Base-by-base conservation (phyloP, 768 basidiomycete genomes). In the Imleria badia region DNA sequence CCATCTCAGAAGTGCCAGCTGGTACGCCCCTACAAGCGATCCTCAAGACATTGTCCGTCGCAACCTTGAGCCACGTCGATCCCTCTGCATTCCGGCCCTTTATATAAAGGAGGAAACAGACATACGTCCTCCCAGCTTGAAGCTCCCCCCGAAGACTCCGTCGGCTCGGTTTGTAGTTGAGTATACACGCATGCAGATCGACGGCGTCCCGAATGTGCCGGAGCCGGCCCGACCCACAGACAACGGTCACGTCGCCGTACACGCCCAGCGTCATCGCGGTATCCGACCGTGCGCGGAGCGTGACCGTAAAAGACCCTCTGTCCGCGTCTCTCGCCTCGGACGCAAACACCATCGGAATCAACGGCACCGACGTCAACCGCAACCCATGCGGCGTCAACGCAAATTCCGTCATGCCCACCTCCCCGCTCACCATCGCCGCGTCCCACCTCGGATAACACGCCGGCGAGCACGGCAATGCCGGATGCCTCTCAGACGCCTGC, bases 391-490 rank as follows among this genome's bases (percentile, higher is more conserved):
- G 22, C 3, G 52, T 47, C 44, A 68, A 38, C 19, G 35, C 14
- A 45, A 67, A 68, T 3, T 29, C 36, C 29, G 23, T 49, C 55
- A 58, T 62, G 39, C 62, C 64, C 22, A 47, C 23, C 1, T 47
- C 58, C 12, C 30, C 54, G 11, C 13, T 13, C 23, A 41, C 11
- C 49, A 65, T 45, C 31, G 44, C 42, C 15, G 48, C 19, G 26
- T 65, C 66, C 58, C 60, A 65, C 30, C 5, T 46, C 1, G 60
- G 50, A 38, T 70, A 70, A 39, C 67, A 68, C 10, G 48, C 51
- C 0, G 68, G 66, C 5, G 58, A 59, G 26, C 14, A 47, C 1
- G 67, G 67, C 11, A 68, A 30, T 2, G 54, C 60, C 2, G 66
- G 45, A 23, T 68, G 54, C 4, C 34, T 46, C 22, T 48, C 29